phyloP scores from a whole-genome alignment of 1,139 yeast genomes.

The Debaryomyces singareniensis region DNA sequence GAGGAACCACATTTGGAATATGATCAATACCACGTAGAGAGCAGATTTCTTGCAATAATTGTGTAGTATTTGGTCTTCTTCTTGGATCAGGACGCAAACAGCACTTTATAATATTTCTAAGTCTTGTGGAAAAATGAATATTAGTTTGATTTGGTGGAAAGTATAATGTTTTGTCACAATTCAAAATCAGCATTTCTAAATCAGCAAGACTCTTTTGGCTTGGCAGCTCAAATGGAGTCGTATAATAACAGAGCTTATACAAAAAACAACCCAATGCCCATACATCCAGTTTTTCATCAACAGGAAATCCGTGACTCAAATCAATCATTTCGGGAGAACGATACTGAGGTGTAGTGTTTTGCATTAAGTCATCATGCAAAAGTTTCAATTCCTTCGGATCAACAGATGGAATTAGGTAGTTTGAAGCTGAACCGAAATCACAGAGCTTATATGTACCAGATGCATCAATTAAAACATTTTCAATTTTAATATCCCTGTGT shows the following conservation, averaged over 20 bases:
- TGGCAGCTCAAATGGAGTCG: slow-evolving; percentile 87
- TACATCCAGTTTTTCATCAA: slow-evolving; percentile 90
- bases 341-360: slow-evolving; percentile 96
- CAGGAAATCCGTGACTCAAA: slow-evolving; percentile 73
- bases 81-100: slow-evolving; percentile 65
- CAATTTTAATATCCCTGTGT: slow-evolving; percentile 93
- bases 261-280: slow-evolving; percentile 95
- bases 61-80: slow-evolving; percentile 66
- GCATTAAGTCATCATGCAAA: slow-evolving; percentile 76
- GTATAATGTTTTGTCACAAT: slow-evolving; percentile 26
- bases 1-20: slow-evolving; percentile 47
- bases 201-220: slow-evolving; percentile 30
- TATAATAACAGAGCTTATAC: slow-evolving; percentile 87
- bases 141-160: slow-evolving; percentile 34
- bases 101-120: slow-evolving; percentile 55
- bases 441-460: slow-evolving; percentile 74
- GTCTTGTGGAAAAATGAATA: slow-evolving; percentile 31
- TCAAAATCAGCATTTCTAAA: slow-evolving; percentile 33
- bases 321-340: slow-evolving; percentile 97
- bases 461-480: slow-evolving; percentile 78
- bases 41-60: slow-evolving; percentile 65
- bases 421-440: slow-evolving; percentile 92
- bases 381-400: slow-evolving; percentile 59
- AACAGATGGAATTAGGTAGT: slow-evolving; percentile 58
- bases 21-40: slow-evolving; percentile 46